These are phyloP conservation scores for Marasmius fiardii DNA, from an alignment of 1,284 basidiomycete species.

Conservation along the genomic window DNA sequence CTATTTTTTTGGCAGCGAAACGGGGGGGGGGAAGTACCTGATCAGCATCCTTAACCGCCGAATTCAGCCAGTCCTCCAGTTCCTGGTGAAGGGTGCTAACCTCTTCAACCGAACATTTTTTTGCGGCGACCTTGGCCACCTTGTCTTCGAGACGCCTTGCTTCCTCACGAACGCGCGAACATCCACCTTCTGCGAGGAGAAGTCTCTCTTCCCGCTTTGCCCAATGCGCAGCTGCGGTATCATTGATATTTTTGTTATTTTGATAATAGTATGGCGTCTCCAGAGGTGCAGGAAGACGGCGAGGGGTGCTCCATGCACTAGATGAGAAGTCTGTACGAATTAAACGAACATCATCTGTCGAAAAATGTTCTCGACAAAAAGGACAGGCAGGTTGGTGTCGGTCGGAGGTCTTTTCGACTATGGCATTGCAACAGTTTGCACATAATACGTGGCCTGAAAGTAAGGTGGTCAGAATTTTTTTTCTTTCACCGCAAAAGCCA, in stretches of 20 bases:
- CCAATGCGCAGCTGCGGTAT: slow-evolving; percentile 43
- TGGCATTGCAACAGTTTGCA: slow-evolving; percentile 67
- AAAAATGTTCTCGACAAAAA: slow-evolving; percentile 75
- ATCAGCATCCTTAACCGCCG: slow-evolving; percentile 53
- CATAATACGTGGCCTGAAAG: slow-evolving; percentile 71
- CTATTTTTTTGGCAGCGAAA: slow-evolving; percentile 6
- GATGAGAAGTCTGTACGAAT: slow-evolving; percentile 72
- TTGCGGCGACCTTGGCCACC: slow-evolving; percentile 73
- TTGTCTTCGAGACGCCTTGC: slow-evolving; percentile 69
- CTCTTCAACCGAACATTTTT: slow-evolving; percentile 83
- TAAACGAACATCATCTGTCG: slow-evolving; percentile 59
- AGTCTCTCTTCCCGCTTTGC: slow-evolving; percentile 43
- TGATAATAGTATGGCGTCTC: slow-evolving; percentile 36
- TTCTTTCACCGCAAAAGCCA: slow-evolving; percentile 7
- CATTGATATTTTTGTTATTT: slow-evolving; percentile 25
- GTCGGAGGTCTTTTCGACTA: slow-evolving; percentile 72
- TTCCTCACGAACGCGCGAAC: slow-evolving; percentile 47
- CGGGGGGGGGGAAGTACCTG: slow-evolving; percentile 40
- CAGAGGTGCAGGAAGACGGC: slow-evolving; percentile 43
- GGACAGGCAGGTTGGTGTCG: slow-evolving; percentile 68
- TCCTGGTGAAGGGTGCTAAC: slow-evolving; percentile 70
- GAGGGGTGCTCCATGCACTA: slow-evolving; percentile 61
- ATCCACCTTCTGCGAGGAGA: slow-evolving; percentile 29
- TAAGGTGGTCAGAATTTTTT: slow-evolving; percentile 15
- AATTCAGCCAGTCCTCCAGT: slow-evolving; percentile 65